Conservation (phyloP, 2,329 filamentous ascomycete genomes). For the Fusarium sp. region DNA sequence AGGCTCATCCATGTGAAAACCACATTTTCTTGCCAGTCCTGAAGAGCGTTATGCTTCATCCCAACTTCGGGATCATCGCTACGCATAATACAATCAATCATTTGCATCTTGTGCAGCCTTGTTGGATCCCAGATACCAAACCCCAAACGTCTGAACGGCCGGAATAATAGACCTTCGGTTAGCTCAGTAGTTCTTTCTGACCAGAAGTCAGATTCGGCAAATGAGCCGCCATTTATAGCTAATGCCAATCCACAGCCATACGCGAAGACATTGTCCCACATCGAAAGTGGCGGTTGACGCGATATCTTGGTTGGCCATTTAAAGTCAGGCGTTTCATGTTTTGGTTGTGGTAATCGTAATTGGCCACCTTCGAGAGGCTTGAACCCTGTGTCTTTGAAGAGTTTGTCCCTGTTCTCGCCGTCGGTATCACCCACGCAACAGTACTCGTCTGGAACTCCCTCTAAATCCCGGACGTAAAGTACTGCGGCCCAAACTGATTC, state of each 20-base stretch:
- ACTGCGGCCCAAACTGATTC: conserved; percentile 29
- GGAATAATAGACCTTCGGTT: conserved; percentile 21
- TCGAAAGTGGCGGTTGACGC: conserved; percentile 4
- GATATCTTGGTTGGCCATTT: conserved; percentile 5
- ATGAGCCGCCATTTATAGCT: conserved; percentile 10
- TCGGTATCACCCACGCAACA: conserved; percentile 20
- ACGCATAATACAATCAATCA: conserved; percentile 11
- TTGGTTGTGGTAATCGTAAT: conserved; percentile 1
- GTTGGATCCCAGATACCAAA: conserved; percentile 35
- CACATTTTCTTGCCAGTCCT: conserved; percentile 22
- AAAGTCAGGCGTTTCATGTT: neutral
- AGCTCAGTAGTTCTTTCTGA: neutral
- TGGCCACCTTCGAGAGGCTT: neutral
- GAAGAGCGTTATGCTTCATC: neutral
- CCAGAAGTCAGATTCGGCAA: neutral
- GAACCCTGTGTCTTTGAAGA: conserved; percentile 17
- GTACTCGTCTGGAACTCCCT: neutral
- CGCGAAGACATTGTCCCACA: neutral
- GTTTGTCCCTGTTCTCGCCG: neutral
- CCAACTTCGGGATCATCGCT: neutral
- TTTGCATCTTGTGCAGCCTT: conserved; percentile 24
- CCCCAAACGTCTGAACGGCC: conserved; percentile 20
- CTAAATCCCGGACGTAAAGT: conserved; percentile 16
- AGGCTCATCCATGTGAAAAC: conserved; percentile 37
- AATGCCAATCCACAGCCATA: conserved; percentile 12